Evolutionary conservation across 2,329 filamentous ascomycete genomes (phyloP).

Genomic region (Paramyrothecium sp.): DNA sequence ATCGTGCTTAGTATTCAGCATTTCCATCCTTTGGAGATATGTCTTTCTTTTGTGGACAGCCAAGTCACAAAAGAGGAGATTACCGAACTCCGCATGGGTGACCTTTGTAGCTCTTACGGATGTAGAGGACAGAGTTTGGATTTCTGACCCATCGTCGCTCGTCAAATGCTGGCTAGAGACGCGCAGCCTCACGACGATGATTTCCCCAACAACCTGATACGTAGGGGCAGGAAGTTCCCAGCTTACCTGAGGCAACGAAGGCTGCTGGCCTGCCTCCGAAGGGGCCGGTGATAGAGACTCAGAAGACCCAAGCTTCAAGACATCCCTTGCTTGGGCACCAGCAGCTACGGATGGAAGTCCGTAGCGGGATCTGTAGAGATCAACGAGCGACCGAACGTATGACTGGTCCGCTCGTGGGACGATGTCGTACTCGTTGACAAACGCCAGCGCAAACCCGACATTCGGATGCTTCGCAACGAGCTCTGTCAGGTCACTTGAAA

Average conservation of each 20-base stretch:
- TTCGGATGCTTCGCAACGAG: neutral
- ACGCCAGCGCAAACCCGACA: constrained; percentile 7
- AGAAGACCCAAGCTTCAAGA: neutral
- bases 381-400: constrained; percentile 16
- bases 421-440: constrained; percentile 20
- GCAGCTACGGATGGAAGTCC: constrained; percentile 1
- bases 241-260: neutral
- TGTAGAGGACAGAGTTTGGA: neutral
- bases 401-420: constrained; percentile 14
- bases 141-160: neutral
- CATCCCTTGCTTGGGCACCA: neutral
- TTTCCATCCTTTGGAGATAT: constrained; percentile 14
- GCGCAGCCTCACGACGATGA: neutral
- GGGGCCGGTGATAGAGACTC: neutral
- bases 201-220: neutral
- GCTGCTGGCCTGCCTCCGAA: neutral
- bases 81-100: constrained; percentile 2
- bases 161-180: neutral
- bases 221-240: constrained; percentile 3
- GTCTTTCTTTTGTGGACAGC: constrained; percentile 15
- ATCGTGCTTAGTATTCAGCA: neutral
- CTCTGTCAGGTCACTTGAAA: constrained; percentile 9
- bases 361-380: constrained; percentile 15
- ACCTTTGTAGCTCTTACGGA: constrained; percentile 4
- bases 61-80: constrained; percentile 16